A percentile compares a stretch with the other conserved stretches of the same genome.
phyloP scores from a whole-genome alignment of 163 green algal species.

The Trebouxia gelatinosa region DNA sequence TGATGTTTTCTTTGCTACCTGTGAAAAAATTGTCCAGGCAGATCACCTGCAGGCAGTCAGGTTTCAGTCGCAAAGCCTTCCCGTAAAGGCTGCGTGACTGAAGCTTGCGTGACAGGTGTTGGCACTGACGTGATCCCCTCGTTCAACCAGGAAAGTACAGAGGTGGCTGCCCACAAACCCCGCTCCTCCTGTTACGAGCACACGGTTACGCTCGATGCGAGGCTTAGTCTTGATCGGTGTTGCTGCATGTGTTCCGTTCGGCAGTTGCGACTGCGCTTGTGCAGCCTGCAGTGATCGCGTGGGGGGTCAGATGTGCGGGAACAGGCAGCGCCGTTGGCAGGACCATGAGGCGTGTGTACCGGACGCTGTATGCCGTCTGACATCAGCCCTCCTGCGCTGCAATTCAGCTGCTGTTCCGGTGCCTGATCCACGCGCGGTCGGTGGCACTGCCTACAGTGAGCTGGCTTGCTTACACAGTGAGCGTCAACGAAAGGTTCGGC shows the following conservation, averaged over 20 bases:
- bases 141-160: conserved; percentile 86
- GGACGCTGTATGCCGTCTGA: conserved; percentile 16
- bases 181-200: conserved; percentile 92
- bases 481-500: no score
- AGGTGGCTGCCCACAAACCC: conserved; percentile 94
- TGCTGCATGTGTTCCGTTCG: neutral
- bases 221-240: conserved; percentile 79
- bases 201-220: conserved; percentile 76
- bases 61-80: neutral
- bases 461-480: no score
- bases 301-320: no score
- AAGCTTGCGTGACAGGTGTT: neutral
- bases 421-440: no score
- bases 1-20: conserved; percentile 95
- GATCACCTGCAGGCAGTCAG: conserved; percentile 80
- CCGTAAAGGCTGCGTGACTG: neutral
- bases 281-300: conserved; percentile 12
- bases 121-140: conserved; percentile 71
- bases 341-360: neutral
- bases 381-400: neutral
- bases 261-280: neutral
- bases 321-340: no score
- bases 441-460: no score
- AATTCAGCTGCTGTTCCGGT: no score
- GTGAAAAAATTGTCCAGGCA: conserved; percentile 99